Base-by-base conservation (phyloP, 1,284 basidiomycete genomes). In the Somion occarium region DNA sequence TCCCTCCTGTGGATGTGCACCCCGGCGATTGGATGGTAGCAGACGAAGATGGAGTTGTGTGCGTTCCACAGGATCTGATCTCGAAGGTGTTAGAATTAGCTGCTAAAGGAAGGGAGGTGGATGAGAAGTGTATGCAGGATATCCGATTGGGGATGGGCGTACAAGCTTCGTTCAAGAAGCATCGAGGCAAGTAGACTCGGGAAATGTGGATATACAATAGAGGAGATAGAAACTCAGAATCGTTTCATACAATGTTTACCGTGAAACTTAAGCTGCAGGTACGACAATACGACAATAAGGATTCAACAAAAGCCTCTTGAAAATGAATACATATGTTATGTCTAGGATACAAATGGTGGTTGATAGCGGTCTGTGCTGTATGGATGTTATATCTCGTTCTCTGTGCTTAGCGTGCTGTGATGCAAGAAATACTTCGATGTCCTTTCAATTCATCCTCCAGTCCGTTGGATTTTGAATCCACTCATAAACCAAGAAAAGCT, bases 11-110 rank as follows among this genome's bases (percentile, higher is more conserved):
- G 1, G 76, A 67, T 1, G 77, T 98, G 3, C 64, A 81, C 20
- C 90, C 94, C 2, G 88, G 86, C 2, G 95, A 97, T 64, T 79
- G 86, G 72, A 79, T 98, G 34, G 68, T 96, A 15, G 93, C 85
- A 13, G 95, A 98, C 64, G 77, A 85, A 51, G 91, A 98, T 64
- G 95, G 95, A 0, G 92, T 96, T 0, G 91, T 98, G 1, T 89
- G 86, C 59, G 80, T 97, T 15, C 86, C 91, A 1, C 70, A 67
- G 22, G 72, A 69, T 2, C 59, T 85, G 50, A 74, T 82, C 11
- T 71, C 73, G 15, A 67, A 82, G 55, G 91, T 92, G 2, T 60
- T 85, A 5, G 75, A 80, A 45, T 56, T 83, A 24, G 90, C 88
- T 15, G 59, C 63, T 18, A 78, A 79, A 59, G 86, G 82, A 7